Percentiles rank a stretch among this genome's conserved stretches.
These are phyloP conservation scores for Glomus cerebriforme DNA, from an alignment of 192 early-diverging fungal genomes.

Conservation along the genomic window DNA sequence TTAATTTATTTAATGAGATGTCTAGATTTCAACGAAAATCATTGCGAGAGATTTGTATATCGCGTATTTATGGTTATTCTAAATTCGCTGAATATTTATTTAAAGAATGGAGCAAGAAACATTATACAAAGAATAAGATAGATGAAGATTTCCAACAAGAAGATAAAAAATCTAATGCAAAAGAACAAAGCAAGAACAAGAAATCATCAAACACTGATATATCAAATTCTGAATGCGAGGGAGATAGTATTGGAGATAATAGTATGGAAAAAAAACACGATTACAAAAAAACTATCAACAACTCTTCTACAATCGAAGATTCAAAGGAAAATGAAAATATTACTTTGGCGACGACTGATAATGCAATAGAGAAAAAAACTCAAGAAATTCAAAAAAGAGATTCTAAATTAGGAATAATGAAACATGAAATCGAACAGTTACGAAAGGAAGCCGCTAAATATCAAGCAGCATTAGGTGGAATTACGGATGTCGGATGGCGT, in stretches of 20 bases:
- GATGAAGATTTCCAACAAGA: not conserved
- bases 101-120: not conserved
- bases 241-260: too few species aligned
- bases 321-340: not conserved
- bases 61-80: not conserved
- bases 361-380: too few species aligned
- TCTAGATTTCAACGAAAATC: not conserved
- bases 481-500: not conserved
- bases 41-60: not conserved
- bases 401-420: not conserved
- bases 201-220: too few species aligned
- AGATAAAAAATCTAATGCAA: too few species aligned
- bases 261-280: too few species aligned
- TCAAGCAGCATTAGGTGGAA: slow-evolving; percentile 14
- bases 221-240: too few species aligned
- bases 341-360: too few species aligned
- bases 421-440: not conserved
- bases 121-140: not conserved
- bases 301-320: not conserved
- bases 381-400: too few species aligned
- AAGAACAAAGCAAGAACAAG: not conserved
- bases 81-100: not conserved
- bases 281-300: too few species aligned
- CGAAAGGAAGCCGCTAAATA: not conserved
- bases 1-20: not conserved